Conservation (phyloP, 495 filamentous ascomycete species). For the Terfezia claveryi region DNA sequence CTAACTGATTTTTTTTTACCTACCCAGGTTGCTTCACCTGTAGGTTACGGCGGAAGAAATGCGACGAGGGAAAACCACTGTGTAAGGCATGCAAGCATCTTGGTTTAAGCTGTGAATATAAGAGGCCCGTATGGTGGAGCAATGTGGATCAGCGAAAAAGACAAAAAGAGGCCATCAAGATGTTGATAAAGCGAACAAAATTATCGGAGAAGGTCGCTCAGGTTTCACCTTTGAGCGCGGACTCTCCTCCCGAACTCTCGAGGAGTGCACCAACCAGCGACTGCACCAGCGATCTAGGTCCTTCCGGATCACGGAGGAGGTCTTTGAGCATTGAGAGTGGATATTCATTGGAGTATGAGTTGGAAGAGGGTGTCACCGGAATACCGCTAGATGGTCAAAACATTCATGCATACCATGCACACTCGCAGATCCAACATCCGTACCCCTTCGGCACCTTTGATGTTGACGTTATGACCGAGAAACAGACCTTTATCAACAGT, state of each 20-base stretch:
- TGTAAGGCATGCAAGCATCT: constrained; percentile 83
- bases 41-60: constrained; percentile 88
- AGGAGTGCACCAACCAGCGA: constrained; percentile 65
- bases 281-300: constrained; percentile 38
- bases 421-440: constrained; percentile 1
- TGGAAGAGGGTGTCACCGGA: constrained; percentile 2
- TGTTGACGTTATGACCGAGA: constrained; percentile 84
- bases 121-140: constrained; percentile 91
- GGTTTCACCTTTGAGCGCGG: constrained; percentile 30
- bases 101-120: constrained; percentile 75
- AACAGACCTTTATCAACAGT: constrained; percentile 86
- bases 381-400: not conserved
- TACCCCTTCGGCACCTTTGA: constrained; percentile 59
- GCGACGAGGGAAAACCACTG: constrained; percentile 70
- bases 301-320: constrained; percentile 28
- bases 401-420: not conserved
- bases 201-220: constrained; percentile 54
- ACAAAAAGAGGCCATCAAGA: constrained; percentile 90
- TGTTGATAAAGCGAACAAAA: constrained; percentile 92
- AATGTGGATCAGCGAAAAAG: constrained; percentile 62
- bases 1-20: constrained; percentile 15
- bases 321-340: constrained; percentile 62
- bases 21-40: constrained; percentile 84
- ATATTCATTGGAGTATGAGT: constrained; percentile 31
- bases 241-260: constrained; percentile 56